These are phyloP conservation scores for Oleoguttula mirabilis DNA, from an alignment of 495 filamentous ascomycete genomes.

Conservation along the genomic window DNA sequence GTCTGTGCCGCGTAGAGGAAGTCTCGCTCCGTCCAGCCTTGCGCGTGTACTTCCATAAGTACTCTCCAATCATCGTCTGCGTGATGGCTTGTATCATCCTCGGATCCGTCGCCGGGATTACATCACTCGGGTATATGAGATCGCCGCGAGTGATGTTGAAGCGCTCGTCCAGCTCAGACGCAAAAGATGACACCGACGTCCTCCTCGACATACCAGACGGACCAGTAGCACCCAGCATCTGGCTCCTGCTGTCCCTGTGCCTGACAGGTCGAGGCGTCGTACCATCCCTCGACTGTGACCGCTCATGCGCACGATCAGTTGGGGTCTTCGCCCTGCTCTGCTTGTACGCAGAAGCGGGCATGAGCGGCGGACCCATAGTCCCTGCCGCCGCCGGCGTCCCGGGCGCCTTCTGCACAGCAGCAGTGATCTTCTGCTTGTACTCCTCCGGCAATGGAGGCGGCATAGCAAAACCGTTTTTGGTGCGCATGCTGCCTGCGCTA, in stretches of 20 bases:
- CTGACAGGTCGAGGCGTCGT: constrained; percentile 43
- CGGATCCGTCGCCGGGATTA: constrained; percentile 60
- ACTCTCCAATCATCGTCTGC: constrained; percentile 98
- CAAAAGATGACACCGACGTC: constrained; percentile 90
- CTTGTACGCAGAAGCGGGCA: constrained; percentile 69
- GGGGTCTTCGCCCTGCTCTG: constrained; percentile 61
- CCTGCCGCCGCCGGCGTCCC: constrained; percentile 18
- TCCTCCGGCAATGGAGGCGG: constrained; percentile 71
- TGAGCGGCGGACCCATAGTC: constrained; percentile 75
- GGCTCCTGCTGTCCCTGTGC: constrained; percentile 30
- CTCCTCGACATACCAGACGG: constrained; percentile 42
- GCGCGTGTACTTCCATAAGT: constrained; percentile 96
- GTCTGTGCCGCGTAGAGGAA: constrained; percentile 76
- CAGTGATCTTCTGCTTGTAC: constrained; percentile 72
- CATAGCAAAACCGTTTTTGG: constrained; percentile 27
- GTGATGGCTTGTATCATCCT: constrained; percentile 99
- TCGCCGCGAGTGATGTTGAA: constrained; percentile 62
- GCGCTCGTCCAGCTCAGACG: constrained; percentile 78
- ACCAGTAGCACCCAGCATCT: constrained; percentile 41
- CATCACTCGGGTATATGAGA: constrained; percentile 47
- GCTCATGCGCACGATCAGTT: constrained; percentile 28
- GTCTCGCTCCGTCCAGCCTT: constrained; percentile 75
- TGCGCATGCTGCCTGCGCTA: constrained; percentile 54
- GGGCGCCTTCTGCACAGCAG: constrained; percentile 44
- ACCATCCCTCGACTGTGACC: constrained; percentile 32